Base-by-base conservation (phyloP, 2,329 filamentous ascomycete species). In the Cladosporium sp. region DNA sequence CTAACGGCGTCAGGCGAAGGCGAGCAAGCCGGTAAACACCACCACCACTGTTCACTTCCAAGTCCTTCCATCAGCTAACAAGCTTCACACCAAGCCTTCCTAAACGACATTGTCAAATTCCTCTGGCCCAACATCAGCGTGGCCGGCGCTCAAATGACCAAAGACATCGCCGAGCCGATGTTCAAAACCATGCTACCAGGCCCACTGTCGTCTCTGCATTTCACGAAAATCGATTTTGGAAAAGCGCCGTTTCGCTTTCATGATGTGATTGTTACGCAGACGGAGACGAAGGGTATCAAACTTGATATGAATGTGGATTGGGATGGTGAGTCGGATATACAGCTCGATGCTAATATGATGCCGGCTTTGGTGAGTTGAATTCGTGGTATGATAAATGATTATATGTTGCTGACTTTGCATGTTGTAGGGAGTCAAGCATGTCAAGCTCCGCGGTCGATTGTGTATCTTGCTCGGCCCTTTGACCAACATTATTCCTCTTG, bases 101-200 rank as follows among this genome's bases (percentile, higher is more conserved):
- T 77, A 45, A 77, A 77, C 55, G 72, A 76, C 52, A 70, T 77
- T 27, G 64, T 76, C 32, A 66, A 57, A 12, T 71, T 74, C 49
- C 59, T 77, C 58, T 77, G 74, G 74, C 74, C 74, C 30, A 75
- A 76, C 56, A 74, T 76, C 61, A 68, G 66, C 38, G 65, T 72
- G 4, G 72, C 70, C 16, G 71, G 67, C 35, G 62, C 66, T 57
- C 63, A 65, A 39, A 75, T 75, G 64, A 62, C 68, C 36, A 76
- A 75, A 53, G 68, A 74, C 4, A 71, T 72, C 15, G 73, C 72
- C 25, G 72, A 76, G 55, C 73, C 73, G 30, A 75, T 76, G 57
- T 69, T 76, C 33, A 69, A 67, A 1, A 65, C 67, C 4, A 75
- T 71, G 59, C 67, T 76, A 2, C 73, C 74, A 0, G 67, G 70